Evolutionary conservation across 2,329 filamentous ascomycete species (phyloP).

Genomic region (Penicillium decumbens): DNA sequence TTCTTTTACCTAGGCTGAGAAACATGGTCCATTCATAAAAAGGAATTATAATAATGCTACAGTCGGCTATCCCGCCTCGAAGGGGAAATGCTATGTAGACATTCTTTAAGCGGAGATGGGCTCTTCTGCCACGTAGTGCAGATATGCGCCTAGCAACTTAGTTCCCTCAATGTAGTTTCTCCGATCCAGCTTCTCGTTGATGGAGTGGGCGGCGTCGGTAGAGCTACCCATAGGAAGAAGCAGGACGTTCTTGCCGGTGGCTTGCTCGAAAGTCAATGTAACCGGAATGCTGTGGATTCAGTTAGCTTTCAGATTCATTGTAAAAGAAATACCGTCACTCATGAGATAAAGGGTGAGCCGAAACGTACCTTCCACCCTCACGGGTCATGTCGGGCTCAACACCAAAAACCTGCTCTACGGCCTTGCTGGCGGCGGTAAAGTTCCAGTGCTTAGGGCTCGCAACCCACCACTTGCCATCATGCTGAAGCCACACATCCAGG

Average conservation of each 20-base stretch:
- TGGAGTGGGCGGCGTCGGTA: slow-evolving; percentile 92
- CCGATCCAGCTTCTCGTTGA: slow-evolving; percentile 97
- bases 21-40: background rate
- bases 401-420: slow-evolving; percentile 91
- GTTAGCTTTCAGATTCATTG: slow-evolving; percentile 18
- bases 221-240: slow-evolving; percentile 95
- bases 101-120: slow-evolving; percentile 45
- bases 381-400: slow-evolving; percentile 91
- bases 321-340: background rate
- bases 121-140: slow-evolving; percentile 95
- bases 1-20: background rate
- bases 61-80: background rate
- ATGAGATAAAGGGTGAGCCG: slow-evolving; percentile 1
- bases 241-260: slow-evolving; percentile 95
- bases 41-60: background rate
- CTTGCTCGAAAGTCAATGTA: slow-evolving; percentile 94
- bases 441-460: slow-evolving; percentile 98
- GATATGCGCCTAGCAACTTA: slow-evolving; percentile 88
- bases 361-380: slow-evolving; percentile 76
- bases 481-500: slow-evolving; percentile 72
- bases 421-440: slow-evolving; percentile 89
- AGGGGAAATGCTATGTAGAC: background rate
- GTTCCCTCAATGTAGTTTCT: slow-evolving; percentile 97
- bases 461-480: slow-evolving; percentile 98
- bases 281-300: slow-evolving; percentile 74